Base-by-base conservation (phyloP, 106 monocot species). In the Narthecium ossifragum region DNA sequence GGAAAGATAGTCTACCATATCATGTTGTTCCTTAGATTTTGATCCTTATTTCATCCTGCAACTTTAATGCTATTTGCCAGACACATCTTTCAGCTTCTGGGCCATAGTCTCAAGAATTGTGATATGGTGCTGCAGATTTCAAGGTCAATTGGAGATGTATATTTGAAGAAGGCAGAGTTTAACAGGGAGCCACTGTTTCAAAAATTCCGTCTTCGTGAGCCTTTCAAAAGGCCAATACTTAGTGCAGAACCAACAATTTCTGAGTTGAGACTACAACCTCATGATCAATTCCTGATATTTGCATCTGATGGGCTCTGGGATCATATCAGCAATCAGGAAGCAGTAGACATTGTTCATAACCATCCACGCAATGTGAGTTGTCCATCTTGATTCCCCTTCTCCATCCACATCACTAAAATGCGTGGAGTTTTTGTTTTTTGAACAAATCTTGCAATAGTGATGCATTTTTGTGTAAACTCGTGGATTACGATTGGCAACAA, bases 221-320 rank as follows among this genome's bases (percentile, higher is more conserved):
- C 57, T 58, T 17, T 58, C 24, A 21, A 30, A 30, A 38, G 57
- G 34, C 57, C 57, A 24, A 30, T 58, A 12, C 37, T 58, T 20
- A 58, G 28, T 23, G 33, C 57, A 21, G 57, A 36, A 38, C 57
- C 57, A 58, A 18, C 33, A 21, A 58, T 58, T 18, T 38, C 10
- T 9, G 15, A 14, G 21, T 15, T 14, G 10, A 22, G 15, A 9
- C 57, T 58, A 38, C 57, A 30, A 14, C 57, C 57, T 1, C 36
- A 58, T 30, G 57, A 58, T 58, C 26, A 38, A 26, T 58, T 58
- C 18, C 29, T 58, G 8, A 58, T 58, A 58, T 58, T 58, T 36
- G 57, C 57, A 38, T 58, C 57, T 58, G 57, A 58, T 58, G 57
- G 57, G 9, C 34, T 58, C 4, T 58, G 57, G 57, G 57, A 58